Conservation (phyloP, 2,329 filamentous ascomycete species). For the Onygenales sp. region DNA sequence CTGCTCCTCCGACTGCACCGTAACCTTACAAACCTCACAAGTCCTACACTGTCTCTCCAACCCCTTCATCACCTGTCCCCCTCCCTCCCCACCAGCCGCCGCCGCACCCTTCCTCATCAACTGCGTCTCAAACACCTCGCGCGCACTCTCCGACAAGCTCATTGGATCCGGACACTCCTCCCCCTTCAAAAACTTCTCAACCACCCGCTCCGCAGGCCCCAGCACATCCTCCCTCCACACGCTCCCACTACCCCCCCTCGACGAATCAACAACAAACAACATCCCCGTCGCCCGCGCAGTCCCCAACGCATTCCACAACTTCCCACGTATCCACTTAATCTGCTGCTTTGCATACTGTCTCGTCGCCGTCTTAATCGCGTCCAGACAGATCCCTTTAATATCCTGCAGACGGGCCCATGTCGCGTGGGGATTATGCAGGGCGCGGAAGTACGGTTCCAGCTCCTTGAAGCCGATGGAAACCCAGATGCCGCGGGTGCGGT, state of each 20-base stretch:
- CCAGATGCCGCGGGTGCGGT: slow-evolving; percentile 81
- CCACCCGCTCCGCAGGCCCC: slow-evolving; percentile 53
- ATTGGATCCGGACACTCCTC: slow-evolving; percentile 45
- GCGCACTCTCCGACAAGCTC: slow-evolving; percentile 50
- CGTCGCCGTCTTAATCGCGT: slow-evolving; percentile 72
- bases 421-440: slow-evolving; percentile 13
- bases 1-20: slow-evolving; percentile 28
- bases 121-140: slow-evolving; percentile 49
- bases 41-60: slow-evolving; percentile 23
- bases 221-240: slow-evolving; percentile 57
- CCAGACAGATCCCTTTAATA: slow-evolving; percentile 48
- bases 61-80: neutral
- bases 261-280: slow-evolving; percentile 75
- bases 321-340: slow-evolving; percentile 75
- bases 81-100: neutral
- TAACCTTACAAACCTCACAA: slow-evolving; percentile 62
- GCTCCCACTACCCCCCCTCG: slow-evolving; percentile 43
- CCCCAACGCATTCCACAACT: slow-evolving; percentile 61
- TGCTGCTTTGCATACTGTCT: slow-evolving; percentile 82
- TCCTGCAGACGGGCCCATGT: neutral
- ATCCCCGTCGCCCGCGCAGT: slow-evolving; percentile 44
- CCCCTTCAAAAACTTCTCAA: slow-evolving; percentile 53
- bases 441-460: slow-evolving; percentile 61
- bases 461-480: slow-evolving; percentile 95
- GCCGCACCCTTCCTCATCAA: slow-evolving; percentile 33